Base-by-base conservation (phyloP, 2,329 filamentous ascomycete species). In the Diaporthe velutina region DNA sequence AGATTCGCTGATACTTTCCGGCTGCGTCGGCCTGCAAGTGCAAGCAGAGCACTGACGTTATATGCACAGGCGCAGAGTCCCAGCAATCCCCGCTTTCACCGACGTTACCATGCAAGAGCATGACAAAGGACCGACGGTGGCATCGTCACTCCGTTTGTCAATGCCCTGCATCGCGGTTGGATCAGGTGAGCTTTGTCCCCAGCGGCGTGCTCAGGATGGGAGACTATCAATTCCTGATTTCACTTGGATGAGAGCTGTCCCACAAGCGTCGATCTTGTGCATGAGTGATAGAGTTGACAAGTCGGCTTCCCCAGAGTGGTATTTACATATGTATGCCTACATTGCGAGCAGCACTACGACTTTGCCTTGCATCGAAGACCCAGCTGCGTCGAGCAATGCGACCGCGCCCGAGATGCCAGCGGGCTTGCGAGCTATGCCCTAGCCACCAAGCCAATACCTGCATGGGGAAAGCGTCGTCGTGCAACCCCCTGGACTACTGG, bases 101-200 rank as follows among this genome's bases (percentile, higher is more conserved):
- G 35, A 68, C 33, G 48, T 54, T 28, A 50, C 48, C 22, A 52
- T 68, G 64, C 64, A 68, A 54, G 64, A 19, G 22, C 64, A 68
- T 54, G 64, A 68, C 64, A 68, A 68, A 33, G 42, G 60, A 66
- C 3, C 40, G 60, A 48, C 60, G 60, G 40, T 66, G 64, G 48
- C 40, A 48, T 45, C 60, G 40, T 15, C 17, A 25, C n/a, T 45
- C 9, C 10, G 25, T n/a, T n/a, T 48, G 40, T 64, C 60, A 64
- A 64, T 48, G 60, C 60, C 60, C 40, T 48, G 60, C 60, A 64
- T 64, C 25, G 40, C 60, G 40, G 60, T 48, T 15, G 38, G 45
- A 68, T 54, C 64, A 68, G 48, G 48, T 40, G 64, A 68, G 64
- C n/a, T 22, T 22, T 19, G 33, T 54, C n/a, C 30, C 64, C 64